Percentiles rank a stretch among this genome's conserved stretches.
Evolutionary conservation across 371 early-diverging fungal species (phyloP).

Genomic region (Mucor circinelloides): DNA sequence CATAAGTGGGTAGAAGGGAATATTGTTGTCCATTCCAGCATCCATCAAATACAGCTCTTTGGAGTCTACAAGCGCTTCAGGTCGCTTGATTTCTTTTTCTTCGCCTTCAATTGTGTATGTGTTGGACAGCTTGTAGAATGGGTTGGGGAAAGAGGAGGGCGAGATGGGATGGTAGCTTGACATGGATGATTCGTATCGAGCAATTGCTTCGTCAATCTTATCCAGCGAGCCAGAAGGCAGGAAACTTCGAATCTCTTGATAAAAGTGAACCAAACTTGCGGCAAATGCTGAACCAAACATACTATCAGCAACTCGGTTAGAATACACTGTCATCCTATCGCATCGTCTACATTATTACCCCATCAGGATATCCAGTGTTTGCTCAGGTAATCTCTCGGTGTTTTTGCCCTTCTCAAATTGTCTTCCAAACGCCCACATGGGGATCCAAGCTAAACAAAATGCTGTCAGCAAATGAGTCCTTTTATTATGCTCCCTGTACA

Average conservation of each 20-base stretch:
- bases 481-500: not conserved
- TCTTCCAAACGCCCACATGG: slow-evolving; percentile 75
- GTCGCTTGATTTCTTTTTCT: slow-evolving; percentile 20
- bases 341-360: too few relatives aligned
- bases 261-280: slow-evolving; percentile 64
- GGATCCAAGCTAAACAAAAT: slow-evolving; percentile 58
- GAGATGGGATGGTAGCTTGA: slow-evolving; percentile 55
- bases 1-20: slow-evolving; percentile 73
- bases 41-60: slow-evolving; percentile 64
- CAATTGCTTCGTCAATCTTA: slow-evolving; percentile 35
- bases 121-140: slow-evolving; percentile 46
- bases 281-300: slow-evolving; percentile 68
- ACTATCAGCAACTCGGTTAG: not conserved
- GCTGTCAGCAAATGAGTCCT: not conserved
- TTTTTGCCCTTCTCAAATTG: slow-evolving; percentile 63
- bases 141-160: slow-evolving; percentile 57
- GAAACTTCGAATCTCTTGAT: slow-evolving; percentile 52
- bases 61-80: slow-evolving; percentile 20
- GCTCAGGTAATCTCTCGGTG: slow-evolving; percentile 61
- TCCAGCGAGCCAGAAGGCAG: slow-evolving; percentile 30
- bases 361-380: slow-evolving; percentile 61
- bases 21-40: slow-evolving; percentile 79
- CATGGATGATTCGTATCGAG: slow-evolving; percentile 47
- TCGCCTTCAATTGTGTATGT: slow-evolving; percentile 2
- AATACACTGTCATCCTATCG: not conserved